phyloP scores from a whole-genome alignment of 2,329 filamentous ascomycete genomes.

The Pseudofabraea citricarpa region DNA sequence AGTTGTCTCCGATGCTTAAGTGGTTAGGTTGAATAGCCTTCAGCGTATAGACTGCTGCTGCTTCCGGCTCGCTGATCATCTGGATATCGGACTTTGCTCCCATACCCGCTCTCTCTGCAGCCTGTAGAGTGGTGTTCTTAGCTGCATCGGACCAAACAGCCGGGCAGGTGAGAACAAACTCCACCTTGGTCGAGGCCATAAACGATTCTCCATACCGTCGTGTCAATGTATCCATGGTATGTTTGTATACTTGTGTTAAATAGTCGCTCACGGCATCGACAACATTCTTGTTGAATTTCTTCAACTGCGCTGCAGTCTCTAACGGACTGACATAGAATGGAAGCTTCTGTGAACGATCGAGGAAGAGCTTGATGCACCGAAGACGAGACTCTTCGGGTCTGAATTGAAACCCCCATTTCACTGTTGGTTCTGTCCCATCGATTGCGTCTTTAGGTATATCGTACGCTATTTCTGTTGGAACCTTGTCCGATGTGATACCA shows the following conservation, averaged over 20 bases:
- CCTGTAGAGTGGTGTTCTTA: conserved; percentile 77
- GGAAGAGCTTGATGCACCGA: conserved; percentile 79
- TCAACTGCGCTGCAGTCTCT: conserved; percentile 73
- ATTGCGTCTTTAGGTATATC: conserved; percentile 36
- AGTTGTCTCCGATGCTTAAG: conserved; percentile 60
- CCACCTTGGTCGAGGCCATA: conserved; percentile 69
- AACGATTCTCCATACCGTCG: conserved; percentile 73
- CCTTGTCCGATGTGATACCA: conserved; percentile 84
- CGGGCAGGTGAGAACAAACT: conserved; percentile 77
- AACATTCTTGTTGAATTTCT: conserved; percentile 69
- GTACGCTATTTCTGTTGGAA: conserved; percentile 71
- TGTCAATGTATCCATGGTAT: conserved; percentile 74
- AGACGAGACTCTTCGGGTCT: conserved; percentile 71
- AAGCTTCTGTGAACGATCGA: conserved; percentile 74
- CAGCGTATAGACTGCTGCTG: conserved; percentile 73
- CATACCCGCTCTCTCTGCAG: conserved; percentile 75
- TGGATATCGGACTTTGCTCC: conserved; percentile 65
- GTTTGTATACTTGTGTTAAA: conserved; percentile 68
- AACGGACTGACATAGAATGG: conserved; percentile 76
- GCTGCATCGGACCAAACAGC: conserved; percentile 82
- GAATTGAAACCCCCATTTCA: conserved; percentile 82
- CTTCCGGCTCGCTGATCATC: conserved; percentile 78
- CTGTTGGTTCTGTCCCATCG: conserved; percentile 37
- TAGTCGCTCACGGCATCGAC: conserved; percentile 78
- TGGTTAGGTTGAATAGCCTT: conserved; percentile 76